Conservation (phyloP, 257 asterid genomes). For the Nicotiana undulata region DNA sequence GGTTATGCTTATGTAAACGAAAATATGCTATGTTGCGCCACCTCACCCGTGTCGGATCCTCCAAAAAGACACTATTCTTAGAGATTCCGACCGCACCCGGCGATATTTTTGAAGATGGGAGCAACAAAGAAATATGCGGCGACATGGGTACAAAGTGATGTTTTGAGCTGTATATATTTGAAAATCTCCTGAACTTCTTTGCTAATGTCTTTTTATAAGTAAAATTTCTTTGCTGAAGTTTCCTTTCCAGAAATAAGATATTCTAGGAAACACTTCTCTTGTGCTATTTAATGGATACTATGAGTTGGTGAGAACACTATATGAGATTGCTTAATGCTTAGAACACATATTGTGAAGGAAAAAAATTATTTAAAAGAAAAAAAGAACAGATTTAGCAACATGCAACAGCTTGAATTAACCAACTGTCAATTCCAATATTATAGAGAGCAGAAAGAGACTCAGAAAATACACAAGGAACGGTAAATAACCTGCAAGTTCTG, state of each 20-base stretch:
- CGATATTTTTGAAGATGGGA: too few species aligned
- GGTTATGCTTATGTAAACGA: too few species aligned
- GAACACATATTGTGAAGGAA: neutral
- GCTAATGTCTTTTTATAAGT: too few species aligned
- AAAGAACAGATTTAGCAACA: neutral
- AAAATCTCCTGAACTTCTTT: too few species aligned
- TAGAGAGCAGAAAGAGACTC: neutral
- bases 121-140: too few species aligned
- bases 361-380: neutral
- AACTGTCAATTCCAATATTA: neutral
- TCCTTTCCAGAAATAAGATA: neutral
- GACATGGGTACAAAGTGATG: too few species aligned
- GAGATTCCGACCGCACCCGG: too few species aligned
- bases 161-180: too few species aligned
- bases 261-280: neutral
- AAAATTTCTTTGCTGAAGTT: too few species aligned
- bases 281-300: neutral
- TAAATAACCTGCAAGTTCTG: conserved; percentile 74
- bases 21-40: too few species aligned
- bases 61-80: too few species aligned
- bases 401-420: neutral
- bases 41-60: too few species aligned
- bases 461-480: conserved; percentile 1
- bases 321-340: neutral
- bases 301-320: neutral